Evolutionary conservation across 176 grass and related monocot species (phyloP).

Genomic region (Poa annua): DNA sequence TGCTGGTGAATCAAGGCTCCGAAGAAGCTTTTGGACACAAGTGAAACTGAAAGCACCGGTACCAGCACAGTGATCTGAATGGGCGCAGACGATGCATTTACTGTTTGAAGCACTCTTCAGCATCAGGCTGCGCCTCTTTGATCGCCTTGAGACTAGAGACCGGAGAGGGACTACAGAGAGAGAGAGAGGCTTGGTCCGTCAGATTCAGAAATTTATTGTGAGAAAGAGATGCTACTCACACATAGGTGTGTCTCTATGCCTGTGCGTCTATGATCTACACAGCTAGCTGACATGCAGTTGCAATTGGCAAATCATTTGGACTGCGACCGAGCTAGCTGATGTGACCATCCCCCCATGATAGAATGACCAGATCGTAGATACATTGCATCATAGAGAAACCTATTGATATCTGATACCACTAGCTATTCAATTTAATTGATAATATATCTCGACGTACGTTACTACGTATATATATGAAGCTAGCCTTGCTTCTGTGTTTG

Average conservation of each 20-base stretch:
- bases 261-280: neutral
- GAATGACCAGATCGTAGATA: slow-evolving; percentile 1
- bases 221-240: slow-evolving; percentile 5
- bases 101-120: slow-evolving; percentile 32
- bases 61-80: slow-evolving; percentile 51
- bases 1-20: slow-evolving; percentile 13
- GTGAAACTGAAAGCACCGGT: slow-evolving; percentile 18
- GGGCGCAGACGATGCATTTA: slow-evolving; percentile 42
- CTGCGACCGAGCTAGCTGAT: slow-evolving; percentile 29
- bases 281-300: slow-evolving; percentile 20
- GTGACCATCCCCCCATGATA: slow-evolving; percentile 40
- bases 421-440: neutral
- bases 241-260: neutral
- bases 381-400: neutral
- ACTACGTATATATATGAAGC: neutral
- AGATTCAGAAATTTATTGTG: slow-evolving; percentile 31
- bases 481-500: neutral
- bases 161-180: neutral
- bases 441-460: neutral
- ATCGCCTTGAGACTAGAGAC: neutral
- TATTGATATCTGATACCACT: neutral
- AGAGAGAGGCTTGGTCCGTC: slow-evolving; percentile 13
- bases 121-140: slow-evolving; percentile 14
- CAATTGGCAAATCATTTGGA: slow-evolving; percentile 54
- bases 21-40: slow-evolving; percentile 32